Evolutionary conservation across 2,329 filamentous ascomycete species (phyloP), one percentile per base, ranked within the genome.

Genomic region (Phialemonium atrogriseum): DNA sequence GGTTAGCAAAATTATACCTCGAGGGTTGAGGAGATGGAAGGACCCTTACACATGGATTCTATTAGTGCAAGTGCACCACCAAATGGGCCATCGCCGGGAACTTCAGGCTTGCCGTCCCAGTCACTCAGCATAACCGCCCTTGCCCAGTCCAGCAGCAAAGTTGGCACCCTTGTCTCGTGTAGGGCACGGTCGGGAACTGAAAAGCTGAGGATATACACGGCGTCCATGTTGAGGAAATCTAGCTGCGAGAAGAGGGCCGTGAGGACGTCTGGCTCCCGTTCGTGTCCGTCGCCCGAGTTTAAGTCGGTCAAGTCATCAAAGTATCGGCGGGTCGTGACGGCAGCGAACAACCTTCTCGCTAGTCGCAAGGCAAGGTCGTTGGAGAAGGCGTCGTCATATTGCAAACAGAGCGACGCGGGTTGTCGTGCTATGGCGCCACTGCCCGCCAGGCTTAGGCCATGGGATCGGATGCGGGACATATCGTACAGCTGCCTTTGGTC

Each of bases 61-160:
- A 94, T 72, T 18, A 93, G 68, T 28, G 79, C 75, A 24, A 95
- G 59, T 7, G 86, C 85, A 32, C 84, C 82, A 10, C 84, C 84
- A 39, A 87, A 80, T 10, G 81, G 68, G 18, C 80, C 76, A 46
- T 82, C 79, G 33, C 73, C 77, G 3, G 75, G 64, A 31, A 94
- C 70, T 25, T 79, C 71, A 2, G 83, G 71, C 33, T 73, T 73
- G 0, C 85, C 84, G 48, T 89, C 73, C 88, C 88, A 95, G 39
- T 84, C 77, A 34, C 78, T 75, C 26, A 93, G 58, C 47, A 94
- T 72, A 2, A 91, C 69, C 0, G 80, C 77, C 37, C 82, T 69
- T 13, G 81, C 72, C 81, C 80, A 87, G 46, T 86, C 81, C 16
- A 86, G 56, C 5, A 75, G 58, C 11, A 77, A 51, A 9, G 67